Evolutionary conservation across 2,329 filamentous ascomycete species (phyloP).

Genomic region (Diaporthe velutina): DNA sequence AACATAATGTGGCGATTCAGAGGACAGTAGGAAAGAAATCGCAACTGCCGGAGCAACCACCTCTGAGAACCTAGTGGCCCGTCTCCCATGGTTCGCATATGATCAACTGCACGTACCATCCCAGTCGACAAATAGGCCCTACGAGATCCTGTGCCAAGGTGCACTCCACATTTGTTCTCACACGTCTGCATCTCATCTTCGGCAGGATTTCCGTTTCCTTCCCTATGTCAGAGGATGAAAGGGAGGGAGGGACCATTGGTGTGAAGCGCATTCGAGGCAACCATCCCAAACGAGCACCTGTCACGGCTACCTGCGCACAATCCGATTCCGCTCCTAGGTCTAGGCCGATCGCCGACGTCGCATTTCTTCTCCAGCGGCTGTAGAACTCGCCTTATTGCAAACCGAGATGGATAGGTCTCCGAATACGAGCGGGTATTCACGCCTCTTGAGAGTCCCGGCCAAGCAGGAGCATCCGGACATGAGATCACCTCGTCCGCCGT

Average conservation of each 20-base stretch:
- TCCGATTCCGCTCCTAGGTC: neutral
- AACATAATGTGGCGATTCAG: constrained; percentile 7
- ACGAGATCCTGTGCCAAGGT: constrained; percentile 1
- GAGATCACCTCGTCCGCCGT: neutral
- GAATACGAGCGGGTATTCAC: neutral
- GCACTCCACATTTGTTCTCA: constrained; percentile 2
- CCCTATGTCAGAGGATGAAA: neutral
- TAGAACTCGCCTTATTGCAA: neutral
- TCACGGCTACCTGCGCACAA: constrained; percentile 11
- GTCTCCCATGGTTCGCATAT: constrained; percentile 23
- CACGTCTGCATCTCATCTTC: neutral
- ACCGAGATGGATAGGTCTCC: neutral
- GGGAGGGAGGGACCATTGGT: neutral
- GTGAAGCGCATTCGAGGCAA: neutral
- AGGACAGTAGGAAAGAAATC: neutral
- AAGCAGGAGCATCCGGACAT: neutral
- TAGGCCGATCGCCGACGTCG: neutral
- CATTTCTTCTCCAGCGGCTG: neutral
- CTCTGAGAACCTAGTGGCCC: neutral
- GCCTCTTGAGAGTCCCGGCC: neutral
- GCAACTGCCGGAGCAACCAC: constrained; percentile 17
- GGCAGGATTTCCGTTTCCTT: constrained; percentile 21
- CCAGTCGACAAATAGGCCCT: neutral
- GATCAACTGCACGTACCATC: constrained; percentile 8
- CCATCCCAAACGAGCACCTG: neutral